phyloP scores from a whole-genome alignment of 495 filamentous ascomycete genomes.

The Parathielavia hyrcaniae region DNA sequence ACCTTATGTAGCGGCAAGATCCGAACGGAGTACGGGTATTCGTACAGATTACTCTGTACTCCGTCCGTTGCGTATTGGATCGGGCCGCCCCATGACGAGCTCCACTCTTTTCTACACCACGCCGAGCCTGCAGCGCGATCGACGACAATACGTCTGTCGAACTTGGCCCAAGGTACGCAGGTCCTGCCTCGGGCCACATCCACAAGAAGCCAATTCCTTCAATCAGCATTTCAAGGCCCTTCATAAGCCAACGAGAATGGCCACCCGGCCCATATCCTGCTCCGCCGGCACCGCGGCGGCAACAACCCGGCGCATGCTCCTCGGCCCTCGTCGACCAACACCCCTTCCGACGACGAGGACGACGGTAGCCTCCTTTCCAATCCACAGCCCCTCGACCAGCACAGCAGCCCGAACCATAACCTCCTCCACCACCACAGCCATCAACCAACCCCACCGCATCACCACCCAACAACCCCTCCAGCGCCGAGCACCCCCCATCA shows the following conservation, averaged over 20 bases:
- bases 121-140: too few species aligned
- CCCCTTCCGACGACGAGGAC: neutral
- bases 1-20: too few species aligned
- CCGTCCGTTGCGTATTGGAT: too few species aligned
- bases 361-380: neutral
- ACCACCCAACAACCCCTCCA: constrained; percentile 6
- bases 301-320: constrained; percentile 16
- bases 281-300: constrained; percentile 7
- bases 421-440: constrained; percentile 9
- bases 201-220: neutral
- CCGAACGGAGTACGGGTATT: too few species aligned
- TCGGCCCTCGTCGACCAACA: constrained; percentile 2
- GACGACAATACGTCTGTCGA: too few species aligned
- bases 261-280: neutral
- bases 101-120: too few species aligned
- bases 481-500: neutral
- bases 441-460: constrained; percentile 4
- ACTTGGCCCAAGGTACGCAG: too few species aligned
- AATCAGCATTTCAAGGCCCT: too few species aligned
- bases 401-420: constrained; percentile 4
- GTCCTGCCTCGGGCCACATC: too few species aligned
- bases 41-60: too few species aligned
- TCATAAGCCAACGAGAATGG: neutral
- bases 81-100: too few species aligned
- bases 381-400: neutral